Percentiles rank a stretch among this genome's conserved stretches.
Conservation (phyloP, 2,329 filamentous ascomycete genomes). For the Penicillium palitans region DNA sequence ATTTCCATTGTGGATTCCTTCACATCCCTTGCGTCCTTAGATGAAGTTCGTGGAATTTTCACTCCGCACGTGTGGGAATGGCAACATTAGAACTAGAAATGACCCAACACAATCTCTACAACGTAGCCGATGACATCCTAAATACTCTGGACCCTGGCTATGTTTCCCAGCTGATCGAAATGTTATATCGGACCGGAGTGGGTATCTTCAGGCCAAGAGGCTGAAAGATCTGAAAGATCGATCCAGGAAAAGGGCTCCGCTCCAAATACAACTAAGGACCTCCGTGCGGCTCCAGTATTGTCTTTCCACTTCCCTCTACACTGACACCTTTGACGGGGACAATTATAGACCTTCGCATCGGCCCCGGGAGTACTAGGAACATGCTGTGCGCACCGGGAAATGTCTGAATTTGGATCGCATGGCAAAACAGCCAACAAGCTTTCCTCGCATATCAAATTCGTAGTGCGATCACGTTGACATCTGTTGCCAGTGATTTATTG, state of each 20-base stretch:
- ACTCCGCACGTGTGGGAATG: conserved; percentile 16
- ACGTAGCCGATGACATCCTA: neutral
- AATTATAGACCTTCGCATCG: neutral
- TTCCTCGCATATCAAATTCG: conserved; percentile 5
- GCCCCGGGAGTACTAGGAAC: neutral
- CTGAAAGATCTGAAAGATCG: conserved; percentile 3
- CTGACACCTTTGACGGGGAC: neutral
- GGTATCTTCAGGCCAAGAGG: neutral
- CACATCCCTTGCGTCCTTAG: conserved; percentile 24
- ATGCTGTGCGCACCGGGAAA: neutral
- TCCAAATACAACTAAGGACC: neutral
- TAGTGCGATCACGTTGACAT: neutral
- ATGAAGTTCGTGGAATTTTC: neutral
- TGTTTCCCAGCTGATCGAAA: neutral
- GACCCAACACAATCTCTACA: neutral
- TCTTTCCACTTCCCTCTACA: neutral
- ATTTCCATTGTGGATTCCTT: conserved; percentile 13
- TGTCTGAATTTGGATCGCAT: conserved; percentile 5
- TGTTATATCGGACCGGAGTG: neutral
- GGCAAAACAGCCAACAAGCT: conserved; percentile 5
- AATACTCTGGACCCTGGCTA: neutral
- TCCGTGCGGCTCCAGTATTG: conserved; percentile 7
- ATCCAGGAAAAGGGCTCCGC: neutral
- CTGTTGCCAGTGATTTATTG: neutral
- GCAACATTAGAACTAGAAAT: neutral